Percentiles rank a stretch among this genome's conserved stretches.
Evolutionary conservation across 148 eudicot genomes (phyloP).

Genomic region (Arbutus unedo): DNA sequence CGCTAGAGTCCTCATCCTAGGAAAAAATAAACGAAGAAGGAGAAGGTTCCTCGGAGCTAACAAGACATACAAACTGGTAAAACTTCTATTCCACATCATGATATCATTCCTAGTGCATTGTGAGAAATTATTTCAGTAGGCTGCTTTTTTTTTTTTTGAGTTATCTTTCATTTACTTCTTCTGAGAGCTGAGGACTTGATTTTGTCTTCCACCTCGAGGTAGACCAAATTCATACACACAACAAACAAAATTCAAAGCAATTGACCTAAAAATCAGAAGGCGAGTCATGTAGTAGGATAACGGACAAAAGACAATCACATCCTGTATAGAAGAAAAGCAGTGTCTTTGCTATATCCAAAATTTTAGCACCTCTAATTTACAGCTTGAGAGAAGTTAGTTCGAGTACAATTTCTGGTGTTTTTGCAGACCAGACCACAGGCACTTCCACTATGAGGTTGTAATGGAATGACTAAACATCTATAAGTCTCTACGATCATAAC

Average conservation of each 20-base stretch:
- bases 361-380: slow-evolving; percentile 9
- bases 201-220: background rate
- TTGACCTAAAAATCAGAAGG: background rate
- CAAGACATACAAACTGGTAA: background rate
- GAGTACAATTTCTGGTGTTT: background rate
- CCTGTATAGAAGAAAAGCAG: background rate
- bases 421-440: background rate
- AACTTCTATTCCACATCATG: background rate
- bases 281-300: too few species aligned
- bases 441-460: slow-evolving; percentile 2
- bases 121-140: background rate
- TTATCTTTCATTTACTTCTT: background rate
- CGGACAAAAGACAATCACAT: too few species aligned
- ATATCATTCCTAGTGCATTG: background rate
- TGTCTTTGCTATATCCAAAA: background rate
- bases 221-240: background rate
- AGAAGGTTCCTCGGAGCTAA: background rate
- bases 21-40: background rate
- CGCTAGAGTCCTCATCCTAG: too few species aligned
- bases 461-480: background rate
- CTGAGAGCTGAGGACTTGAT: background rate
- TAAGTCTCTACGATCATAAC: background rate
- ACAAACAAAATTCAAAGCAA: background rate
- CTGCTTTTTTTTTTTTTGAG: background rate
- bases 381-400: slow-evolving; percentile 7